These are phyloP conservation scores for Rubroboletus satanas DNA, from an alignment of 768 basidiomycete species.

Conservation along the genomic window DNA sequence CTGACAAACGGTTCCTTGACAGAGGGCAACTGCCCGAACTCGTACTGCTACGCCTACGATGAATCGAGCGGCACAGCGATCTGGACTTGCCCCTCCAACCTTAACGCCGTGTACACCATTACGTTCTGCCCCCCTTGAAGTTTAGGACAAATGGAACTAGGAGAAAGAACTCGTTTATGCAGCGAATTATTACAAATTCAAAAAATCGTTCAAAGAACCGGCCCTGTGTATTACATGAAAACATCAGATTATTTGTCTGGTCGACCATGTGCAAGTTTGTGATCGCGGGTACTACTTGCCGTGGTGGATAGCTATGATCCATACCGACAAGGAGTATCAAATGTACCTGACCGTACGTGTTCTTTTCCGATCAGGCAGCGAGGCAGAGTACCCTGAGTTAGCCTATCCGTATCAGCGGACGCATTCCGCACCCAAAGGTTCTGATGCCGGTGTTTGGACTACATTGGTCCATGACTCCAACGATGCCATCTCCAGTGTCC, in stretches of 20 bases:
- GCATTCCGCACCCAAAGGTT: not conserved
- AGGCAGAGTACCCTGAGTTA: not conserved
- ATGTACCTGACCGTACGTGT: not conserved
- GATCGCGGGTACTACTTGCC: not conserved
- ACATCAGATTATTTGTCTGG: not conserved
- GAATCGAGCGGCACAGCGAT: slow-evolving; percentile 44
- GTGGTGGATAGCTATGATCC: not conserved
- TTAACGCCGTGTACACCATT: slow-evolving; percentile 41
- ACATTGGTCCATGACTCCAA: not conserved
- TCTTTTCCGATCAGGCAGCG: not conserved
- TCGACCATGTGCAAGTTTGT: not conserved
- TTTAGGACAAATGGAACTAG: not conserved
- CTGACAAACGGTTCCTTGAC: slow-evolving; percentile 4
- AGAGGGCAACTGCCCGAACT: slow-evolving; percentile 42
- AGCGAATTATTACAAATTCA: not conserved
- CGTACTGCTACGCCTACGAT: slow-evolving; percentile 53
- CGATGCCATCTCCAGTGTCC: not conserved
- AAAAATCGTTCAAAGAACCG: not conserved
- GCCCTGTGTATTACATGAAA: not conserved
- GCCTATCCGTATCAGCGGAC: not conserved
- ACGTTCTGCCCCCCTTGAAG: slow-evolving; percentile 41
- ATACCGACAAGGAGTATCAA: not conserved
- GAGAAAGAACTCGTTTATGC: not conserved
- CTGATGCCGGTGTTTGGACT: not conserved
- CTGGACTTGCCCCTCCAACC: slow-evolving; percentile 38